phyloP scores from a whole-genome alignment of 371 early-diverging fungal species.

The Enterocytospora artemiae region DNA sequence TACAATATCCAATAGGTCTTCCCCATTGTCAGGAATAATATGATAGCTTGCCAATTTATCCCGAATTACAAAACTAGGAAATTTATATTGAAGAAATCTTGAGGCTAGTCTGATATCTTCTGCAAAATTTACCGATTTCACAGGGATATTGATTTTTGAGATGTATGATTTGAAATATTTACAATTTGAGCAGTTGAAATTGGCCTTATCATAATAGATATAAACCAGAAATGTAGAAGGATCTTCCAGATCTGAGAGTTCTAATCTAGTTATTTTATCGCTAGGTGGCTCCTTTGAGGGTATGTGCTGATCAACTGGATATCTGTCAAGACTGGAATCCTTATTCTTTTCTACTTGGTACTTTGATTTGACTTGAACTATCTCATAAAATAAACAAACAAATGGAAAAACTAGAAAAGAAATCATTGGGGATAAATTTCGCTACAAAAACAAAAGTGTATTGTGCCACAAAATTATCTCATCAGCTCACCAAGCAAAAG shows the following conservation, averaged over 20 bases:
- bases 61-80: slow-evolving; percentile 47
- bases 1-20: slow-evolving; percentile 33
- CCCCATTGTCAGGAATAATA: slow-evolving; percentile 12
- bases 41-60: slow-evolving; percentile 19
- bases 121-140: slow-evolving; percentile 42
- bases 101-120: slow-evolving; percentile 21
- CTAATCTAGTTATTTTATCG: background rate
- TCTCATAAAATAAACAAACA: background rate
- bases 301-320: background rate
- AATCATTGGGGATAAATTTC: background rate
- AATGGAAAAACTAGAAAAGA: background rate
- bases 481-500: too few species aligned
- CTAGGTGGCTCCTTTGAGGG: background rate
- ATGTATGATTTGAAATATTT: slow-evolving; percentile 29
- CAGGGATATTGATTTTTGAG: slow-evolving; percentile 15
- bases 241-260: slow-evolving; percentile 7
- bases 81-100: slow-evolving; percentile 23
- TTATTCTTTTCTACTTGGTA: too few species aligned
- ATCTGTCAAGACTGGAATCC: too few species aligned
- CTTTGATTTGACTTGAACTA: background rate
- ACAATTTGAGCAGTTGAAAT: slow-evolving; percentile 36
- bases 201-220: slow-evolving; percentile 32
- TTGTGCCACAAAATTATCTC: too few species aligned
- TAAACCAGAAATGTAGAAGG: slow-evolving; percentile 43
- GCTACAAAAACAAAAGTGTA: background rate